Percentiles rank a stretch among this genome's conserved stretches.
phyloP scores from a whole-genome alignment of 2,329 filamentous ascomycete species.

The Arthrobotrys sinensis region DNA sequence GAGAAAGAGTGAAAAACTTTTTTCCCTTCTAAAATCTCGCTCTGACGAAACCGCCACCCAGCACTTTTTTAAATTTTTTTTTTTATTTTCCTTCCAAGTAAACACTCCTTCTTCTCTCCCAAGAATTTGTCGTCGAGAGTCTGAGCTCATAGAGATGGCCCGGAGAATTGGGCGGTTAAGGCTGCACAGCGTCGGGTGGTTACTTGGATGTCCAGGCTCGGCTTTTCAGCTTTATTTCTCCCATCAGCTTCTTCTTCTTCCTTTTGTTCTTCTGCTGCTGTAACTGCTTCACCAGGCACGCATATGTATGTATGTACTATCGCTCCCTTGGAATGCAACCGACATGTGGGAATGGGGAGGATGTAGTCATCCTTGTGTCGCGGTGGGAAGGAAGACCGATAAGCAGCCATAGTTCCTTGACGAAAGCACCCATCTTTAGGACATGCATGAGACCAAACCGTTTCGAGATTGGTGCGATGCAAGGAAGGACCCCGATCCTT shows the following conservation, averaged over 20 bases:
- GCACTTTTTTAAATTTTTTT: background rate
- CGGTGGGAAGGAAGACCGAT: conserved; percentile 33
- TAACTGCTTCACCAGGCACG: conserved; percentile 10
- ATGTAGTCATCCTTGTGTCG: conserved; percentile 23
- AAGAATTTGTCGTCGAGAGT: too few relatives aligned
- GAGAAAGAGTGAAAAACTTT: conserved; percentile 1
- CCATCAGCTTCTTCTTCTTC: background rate
- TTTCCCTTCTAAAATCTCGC: background rate
- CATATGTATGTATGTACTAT: background rate
- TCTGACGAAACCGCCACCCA: background rate
- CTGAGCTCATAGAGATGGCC: conserved; percentile 18
- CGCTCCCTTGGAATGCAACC: conserved; percentile 7
- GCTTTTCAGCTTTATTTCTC: background rate
- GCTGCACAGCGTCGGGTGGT: conserved; percentile 14
- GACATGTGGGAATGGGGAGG: conserved; percentile 4
- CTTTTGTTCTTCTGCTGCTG: background rate
- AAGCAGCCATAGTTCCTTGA: conserved; percentile 36
- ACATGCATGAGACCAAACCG: conserved; percentile 51
- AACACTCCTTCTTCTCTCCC: too few relatives aligned
- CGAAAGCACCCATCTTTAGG: conserved; percentile 44
- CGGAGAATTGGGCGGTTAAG: conserved; percentile 27
- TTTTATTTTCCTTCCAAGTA: too few relatives aligned
- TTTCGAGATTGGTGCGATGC: conserved; percentile 55
- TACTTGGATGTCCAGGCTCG: conserved; percentile 3
- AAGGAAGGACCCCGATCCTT: conserved; percentile 48